phyloP scores from a whole-genome alignment of 2,329 filamentous ascomycete species.

The Xylaria sp. region DNA sequence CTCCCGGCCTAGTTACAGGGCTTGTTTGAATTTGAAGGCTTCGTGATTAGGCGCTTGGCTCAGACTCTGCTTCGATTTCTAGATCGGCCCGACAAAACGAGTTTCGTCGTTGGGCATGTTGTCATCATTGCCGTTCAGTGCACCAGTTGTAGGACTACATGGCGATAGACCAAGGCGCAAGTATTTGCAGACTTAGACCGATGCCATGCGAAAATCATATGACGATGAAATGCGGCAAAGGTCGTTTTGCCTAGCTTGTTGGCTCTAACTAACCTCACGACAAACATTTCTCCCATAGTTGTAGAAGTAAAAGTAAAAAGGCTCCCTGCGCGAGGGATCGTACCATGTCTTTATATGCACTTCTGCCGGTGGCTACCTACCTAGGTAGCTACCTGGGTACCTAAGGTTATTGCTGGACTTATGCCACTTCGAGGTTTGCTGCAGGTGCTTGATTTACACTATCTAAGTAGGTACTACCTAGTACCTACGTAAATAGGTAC shows the following conservation, averaged over 20 bases:
- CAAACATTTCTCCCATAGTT: background rate
- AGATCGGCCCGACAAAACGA: background rate
- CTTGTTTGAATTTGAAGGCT: too few relatives aligned
- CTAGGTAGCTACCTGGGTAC: background rate
- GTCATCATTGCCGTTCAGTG: background rate
- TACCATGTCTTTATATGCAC: background rate
- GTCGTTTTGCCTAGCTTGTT: background rate
- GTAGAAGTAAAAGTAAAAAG: slow-evolving; percentile 3
- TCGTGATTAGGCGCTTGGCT: background rate
- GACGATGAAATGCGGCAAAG: background rate
- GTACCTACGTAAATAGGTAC: too few relatives aligned
- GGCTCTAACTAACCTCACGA: background rate
- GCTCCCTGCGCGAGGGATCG: background rate
- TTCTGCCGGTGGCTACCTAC: background rate
- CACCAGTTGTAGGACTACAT: background rate
- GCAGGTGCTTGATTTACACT: background rate
- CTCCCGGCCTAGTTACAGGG: too few relatives aligned
- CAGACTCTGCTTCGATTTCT: background rate
- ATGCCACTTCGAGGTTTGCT: background rate
- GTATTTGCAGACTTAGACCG: background rate
- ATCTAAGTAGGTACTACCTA: too few relatives aligned
- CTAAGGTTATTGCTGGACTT: background rate
- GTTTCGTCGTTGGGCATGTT: background rate
- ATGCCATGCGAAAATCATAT: slow-evolving; percentile 5
- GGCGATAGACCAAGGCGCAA: background rate